A percentile compares a stretch with the other conserved stretches of the same genome.
phyloP scores from a whole-genome alignment of 1,284 basidiomycete genomes.

The Sutorius eximius region DNA sequence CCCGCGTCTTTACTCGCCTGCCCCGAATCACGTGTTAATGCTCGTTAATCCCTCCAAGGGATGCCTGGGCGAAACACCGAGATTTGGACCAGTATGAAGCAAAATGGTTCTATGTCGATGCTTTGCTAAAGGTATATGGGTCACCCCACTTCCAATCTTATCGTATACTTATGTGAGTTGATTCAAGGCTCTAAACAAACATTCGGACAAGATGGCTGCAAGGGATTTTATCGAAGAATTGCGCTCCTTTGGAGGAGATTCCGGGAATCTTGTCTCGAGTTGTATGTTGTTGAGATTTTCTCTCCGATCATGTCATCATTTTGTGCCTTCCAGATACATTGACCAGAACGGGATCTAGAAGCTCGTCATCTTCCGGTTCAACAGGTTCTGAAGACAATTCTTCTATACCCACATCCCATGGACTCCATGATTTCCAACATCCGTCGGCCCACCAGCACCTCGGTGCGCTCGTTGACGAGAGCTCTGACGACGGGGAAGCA shows the following conservation, averaged over 20 bases:
- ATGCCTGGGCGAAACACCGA: conserved; percentile 92
- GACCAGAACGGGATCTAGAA: conserved; percentile 39
- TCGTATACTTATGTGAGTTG: not conserved
- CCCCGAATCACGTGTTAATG: conserved; percentile 29
- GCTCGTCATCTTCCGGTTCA: conserved; percentile 63
- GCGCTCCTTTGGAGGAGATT: conserved; percentile 75
- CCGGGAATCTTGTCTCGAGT: conserved; percentile 67
- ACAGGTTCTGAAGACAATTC: conserved; percentile 47
- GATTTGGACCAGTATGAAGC: conserved; percentile 80
- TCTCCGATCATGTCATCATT: not conserved
- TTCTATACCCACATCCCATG: conserved; percentile 27
- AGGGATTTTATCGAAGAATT: conserved; percentile 78
- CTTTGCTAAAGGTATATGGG: conserved; percentile 71
- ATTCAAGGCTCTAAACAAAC: conserved; percentile 73
- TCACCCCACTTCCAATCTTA: not conserved
- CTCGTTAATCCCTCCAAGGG: conserved; percentile 51
- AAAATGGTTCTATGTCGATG: conserved; percentile 88
- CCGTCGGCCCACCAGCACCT: conserved; percentile 7
- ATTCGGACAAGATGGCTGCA: conserved; percentile 80
- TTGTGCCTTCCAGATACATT: conserved; percentile 18
- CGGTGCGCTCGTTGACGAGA: conserved; percentile 9
- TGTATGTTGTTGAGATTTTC: conserved; percentile 46
- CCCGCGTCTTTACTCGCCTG: not conserved
- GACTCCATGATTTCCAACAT: conserved; percentile 18
- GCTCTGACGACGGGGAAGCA: conserved; percentile 41